A percentile compares a stretch with the other conserved stretches of the same genome.
These are phyloP conservation scores for Talaromyces rugulosus DNA, from an alignment of 2,329 filamentous ascomycete genomes.

Conservation along the genomic window DNA sequence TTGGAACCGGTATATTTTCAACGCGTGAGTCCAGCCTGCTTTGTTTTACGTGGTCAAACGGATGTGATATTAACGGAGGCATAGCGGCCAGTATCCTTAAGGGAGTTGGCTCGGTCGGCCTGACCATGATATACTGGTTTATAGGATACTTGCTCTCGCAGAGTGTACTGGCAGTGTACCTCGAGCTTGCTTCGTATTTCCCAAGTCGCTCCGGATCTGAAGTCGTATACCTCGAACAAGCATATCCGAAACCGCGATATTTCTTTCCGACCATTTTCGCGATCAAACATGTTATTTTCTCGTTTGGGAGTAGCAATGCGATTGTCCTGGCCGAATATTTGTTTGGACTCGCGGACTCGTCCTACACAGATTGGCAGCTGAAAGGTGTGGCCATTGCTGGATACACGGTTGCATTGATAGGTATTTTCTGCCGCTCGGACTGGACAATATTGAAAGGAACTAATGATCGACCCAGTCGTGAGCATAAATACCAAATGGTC, in stretches of 20 bases:
- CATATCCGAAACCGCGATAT: conserved; percentile 60
- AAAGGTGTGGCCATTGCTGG: conserved; percentile 27
- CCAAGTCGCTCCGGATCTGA: conserved; percentile 63
- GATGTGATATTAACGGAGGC: neutral
- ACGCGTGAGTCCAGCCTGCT: conserved; percentile 48
- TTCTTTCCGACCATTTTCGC: conserved; percentile 63
- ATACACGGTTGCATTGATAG: conserved; percentile 9
- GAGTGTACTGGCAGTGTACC: conserved; percentile 55
- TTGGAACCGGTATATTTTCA: conserved; percentile 62
- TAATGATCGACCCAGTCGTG: conserved; percentile 28
- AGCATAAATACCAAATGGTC: conserved; percentile 56
- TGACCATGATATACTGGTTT: conserved; percentile 61
- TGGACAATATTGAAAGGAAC: neutral
- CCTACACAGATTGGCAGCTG: conserved; percentile 20
- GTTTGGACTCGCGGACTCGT: conserved; percentile 21
- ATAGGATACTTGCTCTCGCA: conserved; percentile 58
- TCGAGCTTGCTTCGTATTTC: conserved; percentile 63
- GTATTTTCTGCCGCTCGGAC: conserved; percentile 36
- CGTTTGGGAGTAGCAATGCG: conserved; percentile 63
- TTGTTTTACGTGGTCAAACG: neutral
- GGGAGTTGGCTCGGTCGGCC: conserved; percentile 59
- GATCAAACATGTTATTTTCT: conserved; percentile 59
- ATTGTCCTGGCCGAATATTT: conserved; percentile 34
- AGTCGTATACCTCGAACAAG: conserved; percentile 66
- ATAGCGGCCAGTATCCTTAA: conserved; percentile 56